A percentile compares a stretch with the other conserved stretches of the same genome.
These are phyloP conservation scores for Ascochyta pisi DNA, from an alignment of 2,329 filamentous ascomycete species.

Conservation along the genomic window DNA sequence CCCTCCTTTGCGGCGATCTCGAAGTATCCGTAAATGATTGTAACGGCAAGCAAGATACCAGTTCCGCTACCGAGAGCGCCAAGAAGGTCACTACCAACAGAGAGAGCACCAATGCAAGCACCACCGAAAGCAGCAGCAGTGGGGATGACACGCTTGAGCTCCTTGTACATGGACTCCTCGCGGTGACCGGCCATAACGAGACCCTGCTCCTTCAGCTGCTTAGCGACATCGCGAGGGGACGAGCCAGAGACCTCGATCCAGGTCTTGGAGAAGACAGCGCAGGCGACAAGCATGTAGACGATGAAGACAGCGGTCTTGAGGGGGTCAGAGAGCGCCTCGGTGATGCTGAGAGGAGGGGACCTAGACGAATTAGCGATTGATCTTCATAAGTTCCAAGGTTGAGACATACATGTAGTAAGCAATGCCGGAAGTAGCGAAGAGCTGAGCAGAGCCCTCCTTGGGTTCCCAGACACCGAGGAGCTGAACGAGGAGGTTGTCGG, in stretches of 20 bases:
- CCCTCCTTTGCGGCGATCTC: slow-evolving; percentile 99
- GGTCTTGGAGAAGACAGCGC: slow-evolving; percentile 99
- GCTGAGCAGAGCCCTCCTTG: slow-evolving; percentile 93
- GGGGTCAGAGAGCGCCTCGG: slow-evolving; percentile 93
- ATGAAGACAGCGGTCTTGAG: slow-evolving; percentile 97
- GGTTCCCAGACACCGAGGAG: slow-evolving; percentile 99
- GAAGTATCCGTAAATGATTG: slow-evolving; percentile 99
- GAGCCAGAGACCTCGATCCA: slow-evolving; percentile 99
- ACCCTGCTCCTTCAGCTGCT: slow-evolving; percentile 99
- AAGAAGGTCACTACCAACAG: slow-evolving; percentile 92
- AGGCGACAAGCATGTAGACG: slow-evolving; percentile 96
- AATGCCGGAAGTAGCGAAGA: slow-evolving; percentile 89
- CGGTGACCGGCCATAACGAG: slow-evolving; percentile 99
- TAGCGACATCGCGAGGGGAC: slow-evolving; percentile 95
- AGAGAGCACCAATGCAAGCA: slow-evolving; percentile 97
- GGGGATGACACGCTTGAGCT: slow-evolving; percentile 98
- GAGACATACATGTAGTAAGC: slow-evolving; percentile 88
- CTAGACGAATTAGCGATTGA: slow-evolving; percentile 31
- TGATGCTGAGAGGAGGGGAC: slow-evolving; percentile 95
- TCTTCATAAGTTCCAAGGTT: not conserved
- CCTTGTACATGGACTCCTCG: slow-evolving; percentile 99
- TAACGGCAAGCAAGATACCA: slow-evolving; percentile 97
- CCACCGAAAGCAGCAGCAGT: slow-evolving; percentile 98
- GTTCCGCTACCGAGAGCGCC: slow-evolving; percentile 96
- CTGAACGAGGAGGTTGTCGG: slow-evolving; percentile 96